These are phyloP conservation scores for Citrus sinensis DNA, from an alignment of 345 rosid genomes.

Conservation along the genomic window DVS_A1.0 CM039164.1:10222001-10222500, in stretches of 20 bases:
- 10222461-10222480: slow-evolving; percentile 62
- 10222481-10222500: slow-evolving; percentile 60
- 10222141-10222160: slow-evolving; percentile 64
- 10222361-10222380: slow-evolving; percentile 80
- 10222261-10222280: slow-evolving; percentile 65
- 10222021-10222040: slow-evolving; percentile 67
- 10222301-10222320: slow-evolving; percentile 33
- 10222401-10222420: slow-evolving; percentile 75
- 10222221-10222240: slow-evolving; percentile 54
- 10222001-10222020: slow-evolving; percentile 61
- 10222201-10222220: slow-evolving; percentile 66
- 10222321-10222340: slow-evolving; percentile 30
- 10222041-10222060: slow-evolving; percentile 74
- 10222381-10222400: slow-evolving; percentile 73
- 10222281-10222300: slow-evolving; percentile 45
- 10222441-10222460: slow-evolving; percentile 74
- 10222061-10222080: slow-evolving; percentile 95
- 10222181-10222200: slow-evolving; percentile 68
- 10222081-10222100: slow-evolving; percentile 47
- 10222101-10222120: slow-evolving; percentile 75
- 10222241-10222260: slow-evolving; percentile 61
- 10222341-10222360: slow-evolving; percentile 53
- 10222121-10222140: slow-evolving; percentile 57
- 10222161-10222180: slow-evolving; percentile 79
- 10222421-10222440: slow-evolving; percentile 80